phyloP scores from a whole-genome alignment of 179 eudicot species.

The Patellifolia procumbens region DNA sequence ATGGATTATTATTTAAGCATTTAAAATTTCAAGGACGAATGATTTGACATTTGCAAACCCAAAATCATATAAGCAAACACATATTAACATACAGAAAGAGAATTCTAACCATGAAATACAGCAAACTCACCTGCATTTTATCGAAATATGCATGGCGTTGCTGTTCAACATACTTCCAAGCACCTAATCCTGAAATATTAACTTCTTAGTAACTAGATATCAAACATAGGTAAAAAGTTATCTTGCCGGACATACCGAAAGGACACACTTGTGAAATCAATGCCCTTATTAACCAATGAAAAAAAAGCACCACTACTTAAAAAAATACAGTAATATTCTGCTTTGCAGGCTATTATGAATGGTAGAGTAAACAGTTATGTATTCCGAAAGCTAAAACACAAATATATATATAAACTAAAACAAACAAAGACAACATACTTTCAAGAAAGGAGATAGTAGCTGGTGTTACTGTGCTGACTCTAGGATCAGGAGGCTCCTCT shows the following conservation, averaged over 20 bases:
- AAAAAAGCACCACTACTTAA: neutral
- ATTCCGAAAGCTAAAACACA: neutral
- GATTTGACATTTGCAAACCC: neutral
- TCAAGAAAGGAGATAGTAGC: constrained; percentile 73
- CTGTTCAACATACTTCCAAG: constrained; percentile 87
- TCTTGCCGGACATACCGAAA: constrained; percentile 3
- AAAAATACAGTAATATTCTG: neutral
- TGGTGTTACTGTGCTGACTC: constrained; percentile 97
- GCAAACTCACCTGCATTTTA: constrained; percentile 75
- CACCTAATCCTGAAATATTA: constrained; percentile 76
- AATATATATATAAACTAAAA: neutral
- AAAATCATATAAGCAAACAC: neutral
- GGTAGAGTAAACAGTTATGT: neutral
- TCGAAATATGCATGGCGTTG: constrained; percentile 94
- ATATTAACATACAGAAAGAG: neutral
- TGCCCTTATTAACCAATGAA: neutral
- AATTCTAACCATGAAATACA: neutral
- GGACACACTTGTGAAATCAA: neutral
- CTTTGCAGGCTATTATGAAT: neutral
- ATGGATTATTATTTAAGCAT: neutral
- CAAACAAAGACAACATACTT: constrained; percentile 47
- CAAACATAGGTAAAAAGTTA: neutral
- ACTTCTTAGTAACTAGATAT: constrained; percentile 12
- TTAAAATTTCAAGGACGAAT: neutral
- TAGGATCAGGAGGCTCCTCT: constrained; percentile 85